phyloP scores from a whole-genome alignment of 176 grass and related monocot genomes.

The Coix lacrymajobi region DNA sequence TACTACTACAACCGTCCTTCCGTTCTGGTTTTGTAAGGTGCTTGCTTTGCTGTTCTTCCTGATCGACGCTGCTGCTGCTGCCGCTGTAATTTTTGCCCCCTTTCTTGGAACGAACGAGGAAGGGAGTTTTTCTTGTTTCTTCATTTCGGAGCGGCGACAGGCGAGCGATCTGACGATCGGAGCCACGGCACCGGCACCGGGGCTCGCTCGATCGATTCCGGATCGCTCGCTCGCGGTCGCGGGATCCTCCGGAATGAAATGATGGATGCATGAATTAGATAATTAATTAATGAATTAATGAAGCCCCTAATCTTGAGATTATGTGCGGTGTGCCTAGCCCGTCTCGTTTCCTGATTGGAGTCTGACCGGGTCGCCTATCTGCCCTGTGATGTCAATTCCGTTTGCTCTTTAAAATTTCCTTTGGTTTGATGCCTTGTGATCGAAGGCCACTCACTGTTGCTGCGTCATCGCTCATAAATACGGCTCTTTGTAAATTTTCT shows the following conservation, averaged over 20 bases:
- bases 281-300: slow-evolving; percentile 13
- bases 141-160: neutral
- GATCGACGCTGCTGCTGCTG: neutral
- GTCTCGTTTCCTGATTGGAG: neutral
- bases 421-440: slow-evolving; percentile 10
- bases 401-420: slow-evolving; percentile 2
- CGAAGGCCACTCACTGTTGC: neutral
- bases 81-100: slow-evolving; percentile 56
- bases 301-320: neutral
- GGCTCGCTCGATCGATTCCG: neutral
- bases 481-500: neutral
- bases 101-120: slow-evolving; percentile 16
- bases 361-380: neutral
- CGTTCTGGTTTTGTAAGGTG: slow-evolving; percentile 17
- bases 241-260: neutral
- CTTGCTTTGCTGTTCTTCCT: slow-evolving; percentile 4
- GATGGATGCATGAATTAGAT: neutral
- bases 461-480: slow-evolving; percentile 31
- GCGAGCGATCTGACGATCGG: slow-evolving; percentile 15
- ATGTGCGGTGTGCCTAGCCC: neutral
- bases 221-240: slow-evolving; percentile 22
- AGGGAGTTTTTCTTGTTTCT: neutral
- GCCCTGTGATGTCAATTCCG: neutral
- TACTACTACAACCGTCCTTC: neutral
- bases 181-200: no score